phyloP scores from a whole-genome alignment of 495 filamentous ascomycete species.

The Neurospora sp. region DNA sequence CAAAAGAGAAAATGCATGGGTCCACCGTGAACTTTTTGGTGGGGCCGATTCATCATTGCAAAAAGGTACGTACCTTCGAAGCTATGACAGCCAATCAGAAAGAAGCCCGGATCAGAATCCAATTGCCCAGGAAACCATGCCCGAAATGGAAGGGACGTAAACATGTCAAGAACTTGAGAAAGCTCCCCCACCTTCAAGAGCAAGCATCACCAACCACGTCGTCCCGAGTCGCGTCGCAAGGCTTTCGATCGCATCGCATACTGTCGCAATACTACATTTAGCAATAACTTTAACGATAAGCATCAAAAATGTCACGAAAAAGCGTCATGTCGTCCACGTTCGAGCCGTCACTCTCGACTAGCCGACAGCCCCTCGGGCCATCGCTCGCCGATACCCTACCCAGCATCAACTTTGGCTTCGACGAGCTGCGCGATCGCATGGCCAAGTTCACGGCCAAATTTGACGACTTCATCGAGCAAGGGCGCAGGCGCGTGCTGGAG shows the following conservation, averaged over 20 bases:
- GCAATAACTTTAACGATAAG: slow-evolving; percentile 3
- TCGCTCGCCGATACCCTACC: slow-evolving; percentile 71
- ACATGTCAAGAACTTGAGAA: slow-evolving; percentile 6
- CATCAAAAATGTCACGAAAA: slow-evolving; percentile 2
- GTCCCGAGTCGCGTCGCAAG: neutral
- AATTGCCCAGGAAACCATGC: slow-evolving; percentile 15
- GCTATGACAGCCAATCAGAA: neutral
- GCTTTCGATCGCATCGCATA: neutral
- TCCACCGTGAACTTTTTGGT: slow-evolving; percentile 11
- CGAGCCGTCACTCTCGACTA: slow-evolving; percentile 67
- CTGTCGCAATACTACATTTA: neutral
- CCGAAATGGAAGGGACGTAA: slow-evolving; percentile 12
- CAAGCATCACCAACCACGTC: neutral
- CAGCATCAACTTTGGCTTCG: slow-evolving; percentile 90
- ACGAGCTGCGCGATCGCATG: slow-evolving; percentile 92
- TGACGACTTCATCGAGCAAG: slow-evolving; percentile 86
- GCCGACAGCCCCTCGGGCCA: slow-evolving; percentile 48
- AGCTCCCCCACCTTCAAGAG: neutral
- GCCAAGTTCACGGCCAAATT: slow-evolving; percentile 83
- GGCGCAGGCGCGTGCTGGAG: slow-evolving; percentile 77
- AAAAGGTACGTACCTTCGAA: neutral
- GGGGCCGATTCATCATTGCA: slow-evolving; percentile 3
- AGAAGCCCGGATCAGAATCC: neutral
- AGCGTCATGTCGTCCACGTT: slow-evolving; percentile 56
- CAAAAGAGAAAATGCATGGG: neutral